phyloP scores from a whole-genome alignment of 768 basidiomycete species.

The Mycena crocata region DNA sequence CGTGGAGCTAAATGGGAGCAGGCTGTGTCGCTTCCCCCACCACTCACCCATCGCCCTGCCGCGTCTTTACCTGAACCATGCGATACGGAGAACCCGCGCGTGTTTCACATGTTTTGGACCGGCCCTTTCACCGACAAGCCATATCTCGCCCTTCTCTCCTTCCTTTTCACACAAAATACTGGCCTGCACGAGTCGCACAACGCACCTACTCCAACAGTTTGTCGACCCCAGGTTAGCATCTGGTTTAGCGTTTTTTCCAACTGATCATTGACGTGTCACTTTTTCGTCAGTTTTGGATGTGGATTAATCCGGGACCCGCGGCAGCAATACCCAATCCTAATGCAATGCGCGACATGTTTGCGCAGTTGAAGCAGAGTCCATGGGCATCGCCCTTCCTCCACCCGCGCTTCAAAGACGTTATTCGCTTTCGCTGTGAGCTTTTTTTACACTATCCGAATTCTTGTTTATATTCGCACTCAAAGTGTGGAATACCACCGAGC shows the following conservation, averaged over 20 bases:
- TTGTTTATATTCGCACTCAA: no score
- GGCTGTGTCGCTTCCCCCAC: constrained; percentile 59
- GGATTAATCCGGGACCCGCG: constrained; percentile 96
- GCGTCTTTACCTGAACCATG: constrained; percentile 64
- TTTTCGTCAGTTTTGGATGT: constrained; percentile 97
- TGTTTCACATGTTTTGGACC: constrained; percentile 98
- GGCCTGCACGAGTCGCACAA: constrained; percentile 71
- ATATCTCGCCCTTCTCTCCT: constrained; percentile 91
- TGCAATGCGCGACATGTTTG: constrained; percentile 85
- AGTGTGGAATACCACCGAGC: constrained; percentile 99
- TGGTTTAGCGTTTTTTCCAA: no score
- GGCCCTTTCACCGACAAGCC: constrained; percentile 98
- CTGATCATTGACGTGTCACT: no score
- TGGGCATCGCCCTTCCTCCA: constrained; percentile 96
- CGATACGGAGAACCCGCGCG: constrained; percentile 78
- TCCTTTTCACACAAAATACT: constrained; percentile 93
- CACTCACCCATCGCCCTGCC: constrained; percentile 56
- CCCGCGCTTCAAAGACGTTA: constrained; percentile 86
- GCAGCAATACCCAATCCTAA: constrained; percentile 84
- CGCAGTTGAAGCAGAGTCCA: constrained; percentile 79
- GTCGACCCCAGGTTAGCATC: constrained; percentile 92
- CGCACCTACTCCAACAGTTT: constrained; percentile 60
- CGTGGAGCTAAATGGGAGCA: constrained; percentile 69
- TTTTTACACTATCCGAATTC: no score
- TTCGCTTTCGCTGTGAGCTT: constrained; percentile 91